A percentile compares a stretch with the other conserved stretches of the same genome.
Conservation (phyloP, 495 filamentous ascomycete species). For the Penicillium canariense region DNA sequence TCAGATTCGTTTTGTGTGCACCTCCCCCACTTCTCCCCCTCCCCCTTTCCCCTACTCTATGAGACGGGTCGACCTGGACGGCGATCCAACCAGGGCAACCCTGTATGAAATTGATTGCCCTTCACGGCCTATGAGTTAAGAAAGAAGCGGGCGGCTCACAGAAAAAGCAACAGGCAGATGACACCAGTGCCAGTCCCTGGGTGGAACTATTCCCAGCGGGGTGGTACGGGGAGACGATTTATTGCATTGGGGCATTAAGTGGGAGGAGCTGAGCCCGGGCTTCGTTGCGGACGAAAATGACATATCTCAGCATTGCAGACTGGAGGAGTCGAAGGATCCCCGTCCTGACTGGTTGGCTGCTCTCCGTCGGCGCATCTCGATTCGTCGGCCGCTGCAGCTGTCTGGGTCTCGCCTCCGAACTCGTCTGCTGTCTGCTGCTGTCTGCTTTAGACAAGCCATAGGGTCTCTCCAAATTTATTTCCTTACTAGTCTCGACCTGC, state of each 20-base stretch:
- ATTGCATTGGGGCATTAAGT: constrained; percentile 22
- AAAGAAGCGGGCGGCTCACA: background rate
- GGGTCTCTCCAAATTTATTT: constrained; percentile 6
- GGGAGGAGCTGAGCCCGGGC: constrained; percentile 25
- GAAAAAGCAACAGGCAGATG: constrained; percentile 11
- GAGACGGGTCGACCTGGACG: constrained; percentile 10
- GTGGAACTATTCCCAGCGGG: constrained; percentile 15
- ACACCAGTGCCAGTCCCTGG: constrained; percentile 2
- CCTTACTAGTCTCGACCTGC: constrained; percentile 10
- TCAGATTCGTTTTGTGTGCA: constrained; percentile 11
- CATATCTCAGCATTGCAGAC: constrained; percentile 23
- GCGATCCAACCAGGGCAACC: background rate
- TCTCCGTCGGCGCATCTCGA: constrained; percentile 7
- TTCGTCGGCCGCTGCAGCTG: constrained; percentile 20
- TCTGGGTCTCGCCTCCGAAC: constrained; percentile 21
- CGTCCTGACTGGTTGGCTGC: constrained; percentile 19
- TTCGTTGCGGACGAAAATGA: constrained; percentile 24
- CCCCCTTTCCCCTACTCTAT: background rate
- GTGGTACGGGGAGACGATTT: constrained; percentile 22
- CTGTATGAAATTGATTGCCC: background rate
- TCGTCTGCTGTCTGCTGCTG: constrained; percentile 5
- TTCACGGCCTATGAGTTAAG: background rate
- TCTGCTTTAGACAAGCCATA: constrained; percentile 9
- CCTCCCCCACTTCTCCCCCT: background rate
- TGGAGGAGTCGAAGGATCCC: constrained; percentile 7